Evolutionary conservation across 257 asterid species (phyloP), one percentile per base, ranked within the genome.

Genomic region (Catharanthus roseus): DNA sequence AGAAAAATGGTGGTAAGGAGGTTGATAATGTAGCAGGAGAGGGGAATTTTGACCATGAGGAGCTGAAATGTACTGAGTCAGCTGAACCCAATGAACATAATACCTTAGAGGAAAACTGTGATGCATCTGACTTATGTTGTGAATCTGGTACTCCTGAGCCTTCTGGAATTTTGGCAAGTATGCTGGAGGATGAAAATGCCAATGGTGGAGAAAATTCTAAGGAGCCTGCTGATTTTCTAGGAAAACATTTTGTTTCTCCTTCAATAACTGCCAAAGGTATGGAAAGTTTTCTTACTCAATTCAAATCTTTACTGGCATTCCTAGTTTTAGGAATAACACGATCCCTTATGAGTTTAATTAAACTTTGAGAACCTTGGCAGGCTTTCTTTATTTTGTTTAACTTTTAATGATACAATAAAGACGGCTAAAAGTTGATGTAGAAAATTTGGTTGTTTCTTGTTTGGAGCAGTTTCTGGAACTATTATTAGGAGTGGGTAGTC

Each of bases 281-380:
- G 53, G 55, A 65, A 41, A 12, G 38, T 42, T 23, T 5, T 24
- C 10, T 21, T 19, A 41, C 36, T 70, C 51, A 15, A 57, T 19
- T 42, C 55, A 36, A 33, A 23, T 29, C 36, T 33, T 0, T 31
- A 56, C 31, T 2, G 23, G n/a, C 33, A 21, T n/a, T 34, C 26
- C 68, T 44, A 44, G 60, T 24, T 19, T n/a, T 42, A 49, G 10
- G 61, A 54, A 10, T 24, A 33, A 34, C 10, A 11, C 9, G 26
- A 36, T 49, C 13, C n/a, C 65, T 67, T 19, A 45, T 56, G 44
- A 67, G 54, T 45, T 67, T 36, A 68, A 57, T 38, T 8, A 24
- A 2, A 16, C 10, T 31, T 9, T 1, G 65, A 68, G 16, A 34
- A 47, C 28, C 36, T 42, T 34, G 78, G 78, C 67, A 33, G 38